phyloP scores from a whole-genome alignment of 2,329 filamentous ascomycete genomes.

The Balansia obtecta region DNA sequence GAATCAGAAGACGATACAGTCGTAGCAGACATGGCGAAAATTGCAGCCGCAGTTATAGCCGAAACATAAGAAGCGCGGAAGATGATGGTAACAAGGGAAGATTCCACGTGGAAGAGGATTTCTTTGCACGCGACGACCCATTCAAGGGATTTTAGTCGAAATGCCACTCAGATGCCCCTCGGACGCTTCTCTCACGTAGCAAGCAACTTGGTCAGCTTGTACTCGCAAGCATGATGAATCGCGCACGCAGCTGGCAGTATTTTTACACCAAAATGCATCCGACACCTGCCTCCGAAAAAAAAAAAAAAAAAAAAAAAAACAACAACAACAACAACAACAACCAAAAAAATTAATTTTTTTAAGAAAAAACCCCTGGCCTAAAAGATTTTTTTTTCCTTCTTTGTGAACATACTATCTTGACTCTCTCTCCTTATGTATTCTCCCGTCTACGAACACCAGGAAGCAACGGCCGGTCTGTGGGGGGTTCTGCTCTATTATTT shows the following conservation, averaged over 20 bases:
- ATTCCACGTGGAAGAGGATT: conserved; percentile 39
- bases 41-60: conserved; percentile 28
- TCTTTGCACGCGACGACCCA: conserved; percentile 43
- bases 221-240: no score
- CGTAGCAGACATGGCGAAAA: conserved; percentile 42
- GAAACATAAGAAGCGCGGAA: conserved; percentile 23
- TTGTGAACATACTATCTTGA: neutral
- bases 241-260: neutral
- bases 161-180: no score
- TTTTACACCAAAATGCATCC: neutral
- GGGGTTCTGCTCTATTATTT: neutral
- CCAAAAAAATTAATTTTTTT: no score
- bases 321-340: no score
- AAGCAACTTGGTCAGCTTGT: no score
- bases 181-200: no score
- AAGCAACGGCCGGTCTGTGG: neutral
- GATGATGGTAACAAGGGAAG: conserved; percentile 35
- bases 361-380: neutral
- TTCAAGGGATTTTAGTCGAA: conserved; percentile 44
- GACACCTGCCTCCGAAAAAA: neutral
- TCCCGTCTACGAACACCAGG: neutral
- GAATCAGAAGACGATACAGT: conserved; percentile 37
- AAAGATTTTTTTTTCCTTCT: neutral
- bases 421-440: neutral
- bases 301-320: neutral